Evolutionary conservation across 2,329 filamentous ascomycete genomes (phyloP), one percentile per base, ranked within the genome.

Genomic region (Penicillium griseofulvum): DNA sequence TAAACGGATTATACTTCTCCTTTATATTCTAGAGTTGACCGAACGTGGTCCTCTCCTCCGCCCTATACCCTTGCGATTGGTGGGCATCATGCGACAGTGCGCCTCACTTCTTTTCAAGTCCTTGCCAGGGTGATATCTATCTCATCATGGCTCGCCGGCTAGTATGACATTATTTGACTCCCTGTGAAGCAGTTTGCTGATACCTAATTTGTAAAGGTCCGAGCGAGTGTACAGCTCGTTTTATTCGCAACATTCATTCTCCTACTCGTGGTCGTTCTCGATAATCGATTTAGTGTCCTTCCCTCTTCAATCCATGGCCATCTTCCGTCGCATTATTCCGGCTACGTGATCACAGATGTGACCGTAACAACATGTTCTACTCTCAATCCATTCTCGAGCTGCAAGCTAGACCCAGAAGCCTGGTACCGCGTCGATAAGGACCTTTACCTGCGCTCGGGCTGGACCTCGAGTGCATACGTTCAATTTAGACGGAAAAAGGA

Each of bases 391-490:
- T 87, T 93, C 55, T 87, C 88, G 4, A 87, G 83, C 42, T 96
- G 90, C 76, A 86, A 85, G 59, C 83, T 94, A 59, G 87, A 94
- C 67, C 74, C 81, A 36, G 77, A 84, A 41, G 78, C 83, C 54
- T 97, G 92, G 92, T 86, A 90, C 64, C 87, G 89, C 46, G 80
- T 97, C 59, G 89, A 96, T 62, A 97, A 96, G 76, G 91, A 97
- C 69, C 81, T 97, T 0, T 94, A 91, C 70, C 82, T 97, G 17
- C 85, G 85, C 58, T 84, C 83, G 56, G 83, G 86, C 49, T 90
- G 90, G 84, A 80, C 89, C 41, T 84, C 84, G 28, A 89, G 83
- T 68, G 91, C 90, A 31, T 97, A 90, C 71, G 73, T 97, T 26
- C 88, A 92, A 69, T 83, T 96, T 57, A 85, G 89, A 73, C 84